Evolutionary conservation across 176 grass and related monocot genomes (phyloP).

Genomic region (Lolium multiflorum): DNA sequence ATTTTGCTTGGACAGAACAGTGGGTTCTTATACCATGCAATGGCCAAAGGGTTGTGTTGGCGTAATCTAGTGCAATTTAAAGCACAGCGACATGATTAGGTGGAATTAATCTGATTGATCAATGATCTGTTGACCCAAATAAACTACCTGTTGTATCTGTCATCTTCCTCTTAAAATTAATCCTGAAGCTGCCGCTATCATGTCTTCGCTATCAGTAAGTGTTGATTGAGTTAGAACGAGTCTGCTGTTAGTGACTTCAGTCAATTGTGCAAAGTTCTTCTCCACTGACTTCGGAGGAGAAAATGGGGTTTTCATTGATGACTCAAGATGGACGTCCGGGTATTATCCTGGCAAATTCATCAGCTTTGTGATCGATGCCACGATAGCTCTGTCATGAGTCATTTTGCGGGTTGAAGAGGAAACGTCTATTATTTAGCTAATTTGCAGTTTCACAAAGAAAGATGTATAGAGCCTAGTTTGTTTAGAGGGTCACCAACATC

Average conservation of each 20-base stretch:
- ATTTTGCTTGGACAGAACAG: background rate
- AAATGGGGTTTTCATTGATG: background rate
- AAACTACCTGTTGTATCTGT: background rate
- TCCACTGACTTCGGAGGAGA: background rate
- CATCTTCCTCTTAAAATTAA: background rate
- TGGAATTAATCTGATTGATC: background rate
- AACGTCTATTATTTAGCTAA: background rate
- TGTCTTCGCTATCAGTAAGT: background rate
- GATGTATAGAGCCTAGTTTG: background rate
- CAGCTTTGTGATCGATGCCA: background rate
- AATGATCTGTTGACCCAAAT: background rate
- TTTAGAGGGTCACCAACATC: background rate
- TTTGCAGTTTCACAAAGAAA: background rate
- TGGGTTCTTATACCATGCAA: background rate
- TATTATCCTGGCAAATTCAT: background rate
- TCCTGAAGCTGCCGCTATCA: background rate
- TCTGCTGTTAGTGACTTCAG: background rate
- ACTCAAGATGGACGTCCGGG: background rate
- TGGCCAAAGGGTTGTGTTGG: background rate
- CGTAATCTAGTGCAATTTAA: background rate
- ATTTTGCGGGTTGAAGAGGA: background rate
- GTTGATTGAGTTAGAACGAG: background rate
- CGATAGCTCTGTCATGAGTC: background rate
- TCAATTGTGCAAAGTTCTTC: background rate
- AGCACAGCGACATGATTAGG: background rate